Base-by-base conservation (phyloP, 2,329 filamentous ascomycete species). In the Aspergillus aculeatus region DNA sequence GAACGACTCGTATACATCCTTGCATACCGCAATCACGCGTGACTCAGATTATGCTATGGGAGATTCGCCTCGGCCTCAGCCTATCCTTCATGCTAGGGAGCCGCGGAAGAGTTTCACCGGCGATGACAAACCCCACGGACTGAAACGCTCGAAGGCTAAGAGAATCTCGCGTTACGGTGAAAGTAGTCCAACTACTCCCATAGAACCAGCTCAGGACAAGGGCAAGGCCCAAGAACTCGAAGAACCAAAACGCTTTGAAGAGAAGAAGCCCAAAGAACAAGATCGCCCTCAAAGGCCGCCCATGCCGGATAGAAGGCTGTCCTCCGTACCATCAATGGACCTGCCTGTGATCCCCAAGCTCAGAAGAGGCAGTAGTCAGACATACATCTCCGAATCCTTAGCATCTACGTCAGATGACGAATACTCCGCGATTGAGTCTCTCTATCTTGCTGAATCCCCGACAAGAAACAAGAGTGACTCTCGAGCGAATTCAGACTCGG, bases 251-350 rank as follows among this genome's bases (percentile, higher is more conserved):
- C 50, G 47, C 44, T 58, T 52, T n/a, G 56, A 61, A 9, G 60
- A 62, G 24, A 64, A 62, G 23, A 49, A 64, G 23, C 56, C 64
- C 9, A 68, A 66, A 50, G 62, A 44, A 44, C 38, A 44, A 44
- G 38, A 16, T 44, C 38, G 14, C 38, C 38, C 38, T 9, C 38
- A 44, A 44, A 44, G 38, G 38, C 38, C 38, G 16, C 16, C 38
- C 2, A 44, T 44, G 38, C 38, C 38, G 14, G 38, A 44, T 44
- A 44, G 38, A 44, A 44, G 77, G 47, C 63, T 79, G n/a, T 80
- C 79, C n/a, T 79, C 78, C 31, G 76, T 78, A 14, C 79, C 79
- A n/a, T 81, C 78, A 2, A 71, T 74, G 64, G 72, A 77, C 50
- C 73, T 81, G 31, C 79, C 79, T 7, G 71, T 69, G 24, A 80